Conservation (phyloP, 371 early-diverging fungal species). For the Apophysomyces ossiformis region DNA sequence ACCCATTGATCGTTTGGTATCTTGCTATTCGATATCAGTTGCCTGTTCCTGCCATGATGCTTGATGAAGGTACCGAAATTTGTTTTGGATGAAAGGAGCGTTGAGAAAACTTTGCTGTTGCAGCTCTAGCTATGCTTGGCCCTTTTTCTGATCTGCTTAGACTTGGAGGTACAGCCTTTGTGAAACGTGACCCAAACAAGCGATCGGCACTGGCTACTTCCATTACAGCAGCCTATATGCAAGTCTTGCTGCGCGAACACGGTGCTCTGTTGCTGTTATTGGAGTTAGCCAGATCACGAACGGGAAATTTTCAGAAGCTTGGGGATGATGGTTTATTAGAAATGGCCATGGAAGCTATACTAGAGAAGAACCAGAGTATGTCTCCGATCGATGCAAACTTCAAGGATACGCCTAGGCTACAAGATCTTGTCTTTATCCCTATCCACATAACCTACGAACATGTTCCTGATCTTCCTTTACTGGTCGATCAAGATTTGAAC, state of each 20-base stretch:
- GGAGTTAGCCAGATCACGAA: conserved; percentile 32
- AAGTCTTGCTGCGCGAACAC: conserved; percentile 26
- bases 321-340: conserved; percentile 30
- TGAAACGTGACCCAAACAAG: conserved; percentile 29
- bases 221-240: conserved; percentile 32
- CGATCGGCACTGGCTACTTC: conserved; percentile 29
- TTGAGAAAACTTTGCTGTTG: not conserved
- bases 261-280: conserved; percentile 29
- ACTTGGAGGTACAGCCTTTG: conserved; percentile 33
- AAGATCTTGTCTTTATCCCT: conserved; percentile 33
- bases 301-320: conserved; percentile 25
- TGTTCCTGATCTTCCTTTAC: conserved; percentile 27
- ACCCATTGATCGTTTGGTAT: conserved; percentile 39
- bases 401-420: not conserved
- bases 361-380: conserved; percentile 15
- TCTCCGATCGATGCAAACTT: conserved; percentile 2
- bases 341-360: conserved; percentile 20
- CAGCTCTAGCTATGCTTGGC: conserved; percentile 32
- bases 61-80: conserved; percentile 25
- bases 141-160: conserved; percentile 36
- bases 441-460: conserved; percentile 35
- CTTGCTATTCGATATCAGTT: conserved; percentile 33
- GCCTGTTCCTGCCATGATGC: conserved; percentile 31
- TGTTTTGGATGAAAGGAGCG: not conserved
- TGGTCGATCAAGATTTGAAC: conserved; percentile 27